A percentile compares a stretch with the other conserved stretches of the same genome.
Evolutionary conservation across 768 basidiomycete species (phyloP).

Genomic region (Heimioporus sp.): DNA sequence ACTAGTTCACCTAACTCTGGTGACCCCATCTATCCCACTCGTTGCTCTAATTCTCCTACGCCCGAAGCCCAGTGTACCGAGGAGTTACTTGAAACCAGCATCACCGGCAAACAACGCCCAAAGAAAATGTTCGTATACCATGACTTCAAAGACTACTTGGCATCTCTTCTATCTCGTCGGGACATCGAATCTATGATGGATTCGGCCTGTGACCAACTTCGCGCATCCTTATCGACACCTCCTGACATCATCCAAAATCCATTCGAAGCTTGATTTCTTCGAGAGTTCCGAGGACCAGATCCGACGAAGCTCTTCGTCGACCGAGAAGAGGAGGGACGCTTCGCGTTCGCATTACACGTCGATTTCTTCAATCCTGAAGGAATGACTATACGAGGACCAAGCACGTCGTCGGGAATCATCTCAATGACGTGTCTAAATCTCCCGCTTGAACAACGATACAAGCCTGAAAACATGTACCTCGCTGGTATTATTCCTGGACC

Average conservation of each 20-base stretch:
- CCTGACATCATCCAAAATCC: background rate
- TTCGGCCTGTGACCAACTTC: background rate
- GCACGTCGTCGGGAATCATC: conserved; percentile 18
- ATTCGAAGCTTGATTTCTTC: conserved; percentile 26
- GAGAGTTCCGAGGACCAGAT: conserved; percentile 25
- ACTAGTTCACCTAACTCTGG: background rate
- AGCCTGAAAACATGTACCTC: conserved; percentile 38
- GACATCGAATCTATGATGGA: background rate
- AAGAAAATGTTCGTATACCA: conserved; percentile 4
- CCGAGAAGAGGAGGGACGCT: conserved; percentile 21
- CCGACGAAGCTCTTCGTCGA: conserved; percentile 6
- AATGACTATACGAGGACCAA: conserved; percentile 26
- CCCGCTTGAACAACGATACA: conserved; percentile 32
- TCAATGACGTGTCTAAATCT: conserved; percentile 30
- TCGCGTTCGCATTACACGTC: conserved; percentile 30
- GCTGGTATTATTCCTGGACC: conserved; percentile 39
- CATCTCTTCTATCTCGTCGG: background rate
- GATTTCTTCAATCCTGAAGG: conserved; percentile 37
- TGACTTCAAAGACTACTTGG: conserved; percentile 12
- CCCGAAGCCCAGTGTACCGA: background rate
- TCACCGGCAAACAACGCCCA: background rate
- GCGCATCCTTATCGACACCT: background rate
- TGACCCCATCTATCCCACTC: background rate
- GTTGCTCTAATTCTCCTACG: background rate
- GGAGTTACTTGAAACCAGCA: background rate